phyloP scores from a whole-genome alignment of 495 filamentous ascomycete genomes.

The Xylaria venustula region DNA sequence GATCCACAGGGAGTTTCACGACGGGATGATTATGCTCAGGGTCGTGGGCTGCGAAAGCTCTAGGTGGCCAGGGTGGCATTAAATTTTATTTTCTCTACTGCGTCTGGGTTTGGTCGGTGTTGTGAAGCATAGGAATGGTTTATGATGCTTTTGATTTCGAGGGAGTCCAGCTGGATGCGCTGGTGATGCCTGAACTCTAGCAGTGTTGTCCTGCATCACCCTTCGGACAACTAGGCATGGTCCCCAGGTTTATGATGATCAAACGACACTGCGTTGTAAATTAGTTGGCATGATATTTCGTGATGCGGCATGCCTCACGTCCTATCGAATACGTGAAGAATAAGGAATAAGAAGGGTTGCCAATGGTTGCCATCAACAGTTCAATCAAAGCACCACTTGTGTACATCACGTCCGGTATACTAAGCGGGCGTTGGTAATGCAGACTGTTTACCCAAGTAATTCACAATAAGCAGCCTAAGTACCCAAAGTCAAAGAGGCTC shows the following conservation, averaged over 20 bases:
- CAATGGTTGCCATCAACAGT: neutral
- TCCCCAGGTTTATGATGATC: constrained; percentile 15
- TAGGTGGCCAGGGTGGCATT: constrained; percentile 19
- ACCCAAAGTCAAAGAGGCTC: no score
- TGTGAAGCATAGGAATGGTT: constrained; percentile 34
- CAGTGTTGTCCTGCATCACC: constrained; percentile 22
- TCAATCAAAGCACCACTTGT: no score
- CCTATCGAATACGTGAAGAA: neutral
- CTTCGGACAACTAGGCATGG: constrained; percentile 15
- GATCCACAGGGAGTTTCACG: constrained; percentile 25
- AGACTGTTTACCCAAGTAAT: no score
- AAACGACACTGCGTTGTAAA: constrained; percentile 29
- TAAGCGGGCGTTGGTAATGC: no score
- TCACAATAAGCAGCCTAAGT: no score
- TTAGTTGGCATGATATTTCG: constrained; percentile 20
- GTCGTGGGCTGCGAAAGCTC: constrained; percentile 26
- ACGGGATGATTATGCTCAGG: constrained; percentile 25
- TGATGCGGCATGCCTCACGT: neutral
- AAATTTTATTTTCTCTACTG: constrained; percentile 35
- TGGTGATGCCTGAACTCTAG: constrained; percentile 17
- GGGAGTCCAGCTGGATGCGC: constrained; percentile 19
- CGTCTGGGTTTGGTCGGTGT: constrained; percentile 36
- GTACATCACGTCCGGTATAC: no score
- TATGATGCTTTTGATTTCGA: constrained; percentile 29
- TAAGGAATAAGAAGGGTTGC: neutral